Base-by-base conservation (phyloP, 495 filamentous ascomycete genomes). In the Penicillium cosmopolitanum region DNA sequence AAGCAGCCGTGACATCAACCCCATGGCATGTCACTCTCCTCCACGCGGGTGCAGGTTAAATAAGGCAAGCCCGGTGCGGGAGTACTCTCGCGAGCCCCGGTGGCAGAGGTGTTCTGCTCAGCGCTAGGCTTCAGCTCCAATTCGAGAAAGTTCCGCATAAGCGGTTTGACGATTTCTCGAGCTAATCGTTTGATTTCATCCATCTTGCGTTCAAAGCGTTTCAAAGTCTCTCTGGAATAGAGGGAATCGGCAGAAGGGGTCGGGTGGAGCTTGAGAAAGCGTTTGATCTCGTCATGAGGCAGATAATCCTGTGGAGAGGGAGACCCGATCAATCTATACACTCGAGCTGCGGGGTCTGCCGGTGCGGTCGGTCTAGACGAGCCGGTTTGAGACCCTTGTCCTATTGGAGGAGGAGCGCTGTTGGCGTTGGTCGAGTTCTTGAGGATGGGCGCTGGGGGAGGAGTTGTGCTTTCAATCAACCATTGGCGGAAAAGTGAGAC, bases 131-230 rank as follows among this genome's bases (percentile, higher is more conserved):
- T 83, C 47, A 86, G 55, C 70, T 96, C 92, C 52, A 93, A 71
- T 69, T 95, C 91, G 18, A 94, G 78, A 52, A 87, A 90, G 65
- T 87, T 92, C 25, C 89, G 84, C 89, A 94, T 94, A 19, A 97
- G 73, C 25, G 92, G 91, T 53, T 87, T 86, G n/a, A 96, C 92
- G 28, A 87, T 83, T 61, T 96, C 91, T 31, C 87, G 82, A 25
- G 92, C 93, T 65, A 91, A 78, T 44, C 81, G 80, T 73, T 96
- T 97, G 18, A 96, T 78, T 74, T 96, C 93, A 46, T 96, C 93
- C 65, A 96, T 83, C 40, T 89, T 81, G 70, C 88, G 85, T 79
- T 96, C 93, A 60, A 96, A 96, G 50, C 86, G 81, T 57, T 89
- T 86, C 31, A 96, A 67, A 19, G 86, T 90, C 11, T 97, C 93